Conservation (phyloP, 1,284 basidiomycete genomes). For the Tremellales sp. region DNA sequence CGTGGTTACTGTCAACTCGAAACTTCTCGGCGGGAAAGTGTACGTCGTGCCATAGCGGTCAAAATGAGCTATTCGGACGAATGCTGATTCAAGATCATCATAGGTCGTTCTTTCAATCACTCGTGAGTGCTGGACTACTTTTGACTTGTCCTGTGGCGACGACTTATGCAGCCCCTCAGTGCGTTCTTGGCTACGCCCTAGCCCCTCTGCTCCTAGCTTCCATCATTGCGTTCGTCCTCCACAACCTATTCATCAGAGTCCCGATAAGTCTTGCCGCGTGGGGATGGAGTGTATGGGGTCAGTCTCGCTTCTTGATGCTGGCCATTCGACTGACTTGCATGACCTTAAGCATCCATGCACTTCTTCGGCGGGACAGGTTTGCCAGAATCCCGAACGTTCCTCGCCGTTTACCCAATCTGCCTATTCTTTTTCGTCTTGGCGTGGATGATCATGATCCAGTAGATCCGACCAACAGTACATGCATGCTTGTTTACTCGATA, state of each 20-base stretch:
- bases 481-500: too few species aligned
- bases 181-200: constrained; percentile 84
- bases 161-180: constrained; percentile 43
- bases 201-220: constrained; percentile 86
- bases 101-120: constrained; percentile 91
- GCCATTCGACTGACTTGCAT: neutral
- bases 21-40: constrained; percentile 93
- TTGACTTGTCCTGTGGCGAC: neutral
- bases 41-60: constrained; percentile 49
- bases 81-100: neutral
- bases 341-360: constrained; percentile 72
- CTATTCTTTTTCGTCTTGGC: constrained; percentile 60
- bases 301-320: constrained; percentile 17
- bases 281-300: constrained; percentile 96
- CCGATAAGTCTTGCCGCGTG: constrained; percentile 79
- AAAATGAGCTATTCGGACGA: neutral
- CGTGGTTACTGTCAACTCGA: constrained; percentile 86
- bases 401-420: constrained; percentile 88
- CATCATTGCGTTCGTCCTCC: constrained; percentile 78
- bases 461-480: constrained; percentile 7
- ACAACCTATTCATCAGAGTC: constrained; percentile 74
- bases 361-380: constrained; percentile 91
- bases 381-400: constrained; percentile 75
- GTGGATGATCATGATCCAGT: constrained; percentile 93
- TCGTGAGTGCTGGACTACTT: constrained; percentile 48